Base-by-base conservation (phyloP, 768 basidiomycete species). In the Terana coerulea region DNA sequence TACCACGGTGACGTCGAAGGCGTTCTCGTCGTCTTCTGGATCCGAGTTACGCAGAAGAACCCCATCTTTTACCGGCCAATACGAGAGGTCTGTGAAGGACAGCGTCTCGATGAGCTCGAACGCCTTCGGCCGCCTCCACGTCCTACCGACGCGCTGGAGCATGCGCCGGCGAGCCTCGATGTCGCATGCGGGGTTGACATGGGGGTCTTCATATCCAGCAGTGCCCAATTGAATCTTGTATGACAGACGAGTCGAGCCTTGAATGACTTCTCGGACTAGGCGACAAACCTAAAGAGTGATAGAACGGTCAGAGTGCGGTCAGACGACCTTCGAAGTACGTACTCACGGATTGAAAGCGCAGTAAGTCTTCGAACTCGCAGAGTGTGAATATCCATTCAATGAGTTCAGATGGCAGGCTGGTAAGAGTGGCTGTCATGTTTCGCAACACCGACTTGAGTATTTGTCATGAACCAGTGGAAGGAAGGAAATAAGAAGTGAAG, bases 81-180 rank as follows among this genome's bases (percentile, higher is more conserved):
- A 50, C 11, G 25, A 25, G 26, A 50, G 28, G 11, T 41, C 26
- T 15, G 26, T 22, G 28, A 50, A 15, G 26, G 25, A 3, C 17
- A 29, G 39, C n/a, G 39, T 42, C 39, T 50, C 28, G 12, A 50
- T 17, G 37, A 50, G 39, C 14, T 26, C 30, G 25, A 42, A 33
- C 2, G 22, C 17, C 12, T 19, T 14, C 1, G 25, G 22, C 12
- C 49, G 26, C 25, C 19, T 33, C 49, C 49, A 50, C 28, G 42
- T 10, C 5, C 39, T 25, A 8, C 37, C 25, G 8, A 40, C 39
- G 14, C 15, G 28, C 14, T 14, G 19, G 40, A 50, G 49, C 37
- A 50, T 29, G 25, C 21, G 37, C 10, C 9, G 49, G 7, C 49
- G 49, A 14, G 14, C 21, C 2, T 40, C 37, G 40, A 21, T 24